Evolutionary conservation across 1,139 yeast species (phyloP).

Genomic region (Yamadazyma atlantica): DNA sequence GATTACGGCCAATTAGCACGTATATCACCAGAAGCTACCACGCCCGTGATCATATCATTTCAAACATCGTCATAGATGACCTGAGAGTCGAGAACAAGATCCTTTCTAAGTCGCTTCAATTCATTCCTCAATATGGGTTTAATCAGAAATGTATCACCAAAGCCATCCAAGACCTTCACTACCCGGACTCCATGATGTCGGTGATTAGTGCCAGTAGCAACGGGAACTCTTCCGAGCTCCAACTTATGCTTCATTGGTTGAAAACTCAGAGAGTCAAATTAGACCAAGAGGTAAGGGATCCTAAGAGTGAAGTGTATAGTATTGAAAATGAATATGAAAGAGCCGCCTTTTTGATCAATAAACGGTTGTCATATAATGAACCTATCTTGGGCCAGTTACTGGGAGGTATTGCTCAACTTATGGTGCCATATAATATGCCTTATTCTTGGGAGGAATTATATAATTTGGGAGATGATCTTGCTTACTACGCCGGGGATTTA

Average conservation of each 20-base stretch:
- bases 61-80: slow-evolving; percentile 32
- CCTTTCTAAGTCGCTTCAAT: slow-evolving; percentile 36
- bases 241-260: slow-evolving; percentile 47
- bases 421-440: slow-evolving; percentile 52
- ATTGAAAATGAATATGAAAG: slow-evolving; percentile 56
- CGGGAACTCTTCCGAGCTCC: slow-evolving; percentile 42
- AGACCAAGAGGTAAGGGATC: slow-evolving; percentile 31
- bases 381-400: slow-evolving; percentile 48
- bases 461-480: slow-evolving; percentile 71
- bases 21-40: slow-evolving; percentile 23
- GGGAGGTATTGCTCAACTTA: slow-evolving; percentile 53
- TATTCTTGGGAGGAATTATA: slow-evolving; percentile 65
- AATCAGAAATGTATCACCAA: slow-evolving; percentile 55
- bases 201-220: slow-evolving; percentile 41
- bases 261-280: slow-evolving; percentile 36
- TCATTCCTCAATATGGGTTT: slow-evolving; percentile 74
- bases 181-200: slow-evolving; percentile 66
- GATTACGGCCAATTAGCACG: not conserved
- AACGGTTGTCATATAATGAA: slow-evolving; percentile 62
- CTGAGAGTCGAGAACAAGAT: slow-evolving; percentile 33
- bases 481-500: slow-evolving; percentile 75
- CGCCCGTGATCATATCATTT: slow-evolving; percentile 34
- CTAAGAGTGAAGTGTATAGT: slow-evolving; percentile 23
- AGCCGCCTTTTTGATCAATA: slow-evolving; percentile 52
- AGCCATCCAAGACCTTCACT: slow-evolving; percentile 61